These are phyloP conservation scores for Picea glauca DNA, from an alignment of 75 land plant genomes.

Conservation along the genomic window DNA sequence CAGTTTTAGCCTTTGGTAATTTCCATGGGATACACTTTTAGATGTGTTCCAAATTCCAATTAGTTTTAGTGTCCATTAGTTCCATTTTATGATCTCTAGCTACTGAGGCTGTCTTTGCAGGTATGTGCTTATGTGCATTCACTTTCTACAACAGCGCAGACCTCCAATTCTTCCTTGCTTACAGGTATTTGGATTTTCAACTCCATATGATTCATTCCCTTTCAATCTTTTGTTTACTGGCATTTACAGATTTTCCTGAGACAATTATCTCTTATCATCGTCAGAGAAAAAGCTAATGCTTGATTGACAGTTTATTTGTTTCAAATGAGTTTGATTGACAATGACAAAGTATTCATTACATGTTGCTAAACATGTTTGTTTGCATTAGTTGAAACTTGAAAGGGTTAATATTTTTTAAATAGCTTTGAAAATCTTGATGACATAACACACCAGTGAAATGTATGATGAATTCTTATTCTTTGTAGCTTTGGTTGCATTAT, in stretches of 20 bases:
- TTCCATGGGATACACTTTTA: neutral
- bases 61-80: neutral
- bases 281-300: too few relatives aligned
- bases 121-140: conserved; percentile 98
- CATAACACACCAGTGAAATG: neutral
- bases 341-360: neutral
- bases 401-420: neutral
- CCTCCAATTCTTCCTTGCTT: conserved; percentile 98
- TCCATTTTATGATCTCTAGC: neutral
- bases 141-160: conserved; percentile 84
- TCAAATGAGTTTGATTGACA: neutral
- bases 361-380: neutral
- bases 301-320: too few relatives aligned
- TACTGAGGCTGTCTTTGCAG: conserved; percentile 36
- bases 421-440: neutral
- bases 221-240: neutral
- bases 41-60: neutral
- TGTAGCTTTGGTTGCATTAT: neutral
- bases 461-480: neutral
- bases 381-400: neutral
- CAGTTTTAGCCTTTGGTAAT: neutral
- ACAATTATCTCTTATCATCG: too few relatives aligned
- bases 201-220: neutral
- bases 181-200: conserved; percentile 54
- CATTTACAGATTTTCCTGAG: too few relatives aligned